Base-by-base conservation (phyloP, 345 rosid species). In the Salix caprea region DNA sequence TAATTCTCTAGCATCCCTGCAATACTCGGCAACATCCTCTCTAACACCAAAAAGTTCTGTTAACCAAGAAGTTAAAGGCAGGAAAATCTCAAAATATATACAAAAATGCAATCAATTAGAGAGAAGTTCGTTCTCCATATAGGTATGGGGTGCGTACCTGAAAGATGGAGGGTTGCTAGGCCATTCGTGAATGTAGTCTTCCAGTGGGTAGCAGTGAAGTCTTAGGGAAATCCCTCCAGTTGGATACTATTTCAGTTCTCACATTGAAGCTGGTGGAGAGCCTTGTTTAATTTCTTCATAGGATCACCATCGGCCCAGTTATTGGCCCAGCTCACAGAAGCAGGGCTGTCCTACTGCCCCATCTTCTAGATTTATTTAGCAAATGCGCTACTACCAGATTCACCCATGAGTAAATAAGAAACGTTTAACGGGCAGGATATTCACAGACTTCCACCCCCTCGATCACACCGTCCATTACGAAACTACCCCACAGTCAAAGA, bases 1-100 rank as follows among this genome's bases (percentile, higher is more conserved):
- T 18, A 92, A 65, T 12, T 60, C 88, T 78, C 93, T 83, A 19
- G 86, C 77, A 48, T 82, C 76, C 0, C 77, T 85, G 62, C 62
- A 56, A 15, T 56, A 56, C 61, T 56, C 42, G 42, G 42, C 42
- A 39, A 39, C 42, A 39, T 39, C 42, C 42, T 39, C 42, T 39
- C 42, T 39, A 10, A 39, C 13, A 2, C 44, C 44, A 40, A 2
- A 10, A 40, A 9, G 13, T 40, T 40, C 44, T 40, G 44, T 40
- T 10, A 40, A 40, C 44, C 44, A 40, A 2, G 0, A 40, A 40
- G 11, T 0, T 11, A 40, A 40, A 40, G 13, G 2, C 44, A 40
- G 44, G 44, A 40, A 9, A 40, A 40, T 40, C 44, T 40, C 12
- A 2, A 9, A 40, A 2, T 40, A 40, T 5, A 40, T 40, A 54